Evolutionary conservation across 2,329 filamentous ascomycete species (phyloP).

Genomic region (Sarocladium oryzae): DNA sequence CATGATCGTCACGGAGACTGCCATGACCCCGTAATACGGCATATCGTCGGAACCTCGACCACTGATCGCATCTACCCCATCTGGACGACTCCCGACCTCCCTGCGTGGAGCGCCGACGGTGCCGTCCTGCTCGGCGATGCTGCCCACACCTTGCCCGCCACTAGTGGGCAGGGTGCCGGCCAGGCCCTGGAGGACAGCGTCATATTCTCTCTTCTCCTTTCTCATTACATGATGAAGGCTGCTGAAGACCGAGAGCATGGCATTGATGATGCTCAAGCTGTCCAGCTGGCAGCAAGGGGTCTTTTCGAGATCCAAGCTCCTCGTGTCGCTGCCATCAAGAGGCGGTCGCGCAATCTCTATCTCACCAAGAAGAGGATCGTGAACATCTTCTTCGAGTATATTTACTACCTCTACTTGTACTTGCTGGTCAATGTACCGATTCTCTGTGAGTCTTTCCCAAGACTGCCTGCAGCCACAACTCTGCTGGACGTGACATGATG

Average conservation of each 20-base stretch:
- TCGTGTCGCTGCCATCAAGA: background rate
- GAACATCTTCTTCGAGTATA: background rate
- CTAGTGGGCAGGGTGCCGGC: slow-evolving; percentile 16
- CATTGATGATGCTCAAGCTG: slow-evolving; percentile 10
- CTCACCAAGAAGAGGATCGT: background rate
- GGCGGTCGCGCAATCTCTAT: background rate
- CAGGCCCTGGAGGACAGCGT: slow-evolving; percentile 18
- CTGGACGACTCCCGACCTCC: slow-evolving; percentile 16
- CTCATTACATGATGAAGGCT: slow-evolving; percentile 12
- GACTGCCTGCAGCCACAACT: background rate
- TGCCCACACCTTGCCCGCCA: slow-evolving; percentile 16
- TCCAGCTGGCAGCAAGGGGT: slow-evolving; percentile 13
- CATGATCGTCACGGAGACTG: slow-evolving; percentile 14
- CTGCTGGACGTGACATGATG: background rate
- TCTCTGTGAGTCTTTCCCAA: background rate
- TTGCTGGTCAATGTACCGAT: background rate
- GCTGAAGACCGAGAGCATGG: background rate
- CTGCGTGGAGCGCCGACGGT: slow-evolving; percentile 17
- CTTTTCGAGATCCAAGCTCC: background rate
- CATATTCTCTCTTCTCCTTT: slow-evolving; percentile 14
- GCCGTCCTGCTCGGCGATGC: slow-evolving; percentile 18
- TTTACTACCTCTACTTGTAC: background rate
- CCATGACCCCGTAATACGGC: slow-evolving; percentile 16
- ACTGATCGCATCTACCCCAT: slow-evolving; percentile 16
- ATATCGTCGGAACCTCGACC: slow-evolving; percentile 9